Percentiles rank a stretch among this genome's conserved stretches.
phyloP scores from a whole-genome alignment of 345 rosid genomes.

The Durio zibethinus region DNA sequence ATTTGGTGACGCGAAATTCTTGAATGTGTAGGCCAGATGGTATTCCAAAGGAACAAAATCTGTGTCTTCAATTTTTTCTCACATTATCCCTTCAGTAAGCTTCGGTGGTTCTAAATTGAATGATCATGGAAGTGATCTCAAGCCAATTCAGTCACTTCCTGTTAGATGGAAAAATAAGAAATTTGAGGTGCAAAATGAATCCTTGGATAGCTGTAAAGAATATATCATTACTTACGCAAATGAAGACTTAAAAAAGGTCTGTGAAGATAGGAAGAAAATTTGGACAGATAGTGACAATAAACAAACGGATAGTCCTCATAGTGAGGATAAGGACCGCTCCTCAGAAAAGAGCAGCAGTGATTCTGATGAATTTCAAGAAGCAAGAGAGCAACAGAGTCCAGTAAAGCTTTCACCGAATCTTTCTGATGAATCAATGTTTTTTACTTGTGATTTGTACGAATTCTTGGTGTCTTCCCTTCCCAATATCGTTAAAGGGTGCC shows the following conservation, averaged over 20 bases:
- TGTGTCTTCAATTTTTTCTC: conserved; percentile 49
- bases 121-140: conserved; percentile 33
- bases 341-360: conserved; percentile 39
- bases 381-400: conserved; percentile 28
- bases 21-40: conserved; percentile 59
- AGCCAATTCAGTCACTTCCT: conserved; percentile 43
- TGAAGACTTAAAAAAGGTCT: conserved; percentile 15
- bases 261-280: conserved; percentile 6
- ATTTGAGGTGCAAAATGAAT: conserved; percentile 27
- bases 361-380: conserved; percentile 26
- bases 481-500: conserved; percentile 79
- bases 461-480: conserved; percentile 80
- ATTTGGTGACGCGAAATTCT: conserved; percentile 26
- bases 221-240: conserved; percentile 10
- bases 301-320: conserved; percentile 9
- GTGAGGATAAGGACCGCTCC: conserved; percentile 10
- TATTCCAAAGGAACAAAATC: conserved; percentile 42
- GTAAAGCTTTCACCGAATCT: conserved; percentile 39
- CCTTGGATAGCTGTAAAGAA: conserved; percentile 25
- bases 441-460: conserved; percentile 59
- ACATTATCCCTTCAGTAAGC: conserved; percentile 28
- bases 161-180: conserved; percentile 38
- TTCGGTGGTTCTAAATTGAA: conserved; percentile 38
- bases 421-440: conserved; percentile 56
- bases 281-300: conserved; percentile 13